phyloP scores from a whole-genome alignment of 1,284 basidiomycete genomes.

The Melanopsichium pennsylvanicum region DNA sequence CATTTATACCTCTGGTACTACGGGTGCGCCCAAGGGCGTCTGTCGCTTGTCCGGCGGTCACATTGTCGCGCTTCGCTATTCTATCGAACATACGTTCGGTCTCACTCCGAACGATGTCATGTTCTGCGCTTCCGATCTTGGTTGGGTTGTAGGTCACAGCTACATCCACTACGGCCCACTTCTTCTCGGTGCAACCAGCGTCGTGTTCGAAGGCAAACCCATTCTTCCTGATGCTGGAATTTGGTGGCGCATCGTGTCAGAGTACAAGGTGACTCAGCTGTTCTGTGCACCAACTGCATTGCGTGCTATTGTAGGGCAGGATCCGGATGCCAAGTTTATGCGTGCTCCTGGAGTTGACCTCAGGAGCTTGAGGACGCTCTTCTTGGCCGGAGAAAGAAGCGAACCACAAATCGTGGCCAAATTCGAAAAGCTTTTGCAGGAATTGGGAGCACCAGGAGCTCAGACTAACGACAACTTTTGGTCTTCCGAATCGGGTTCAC shows the following conservation, averaged over 20 bases:
- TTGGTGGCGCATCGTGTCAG: constrained; percentile 55
- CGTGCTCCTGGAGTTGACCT: constrained; percentile 46
- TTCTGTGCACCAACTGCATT: constrained; percentile 60
- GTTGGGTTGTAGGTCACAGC: constrained; percentile 52
- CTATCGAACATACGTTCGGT: constrained; percentile 59
- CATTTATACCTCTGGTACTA: constrained; percentile 57
- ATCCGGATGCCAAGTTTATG: constrained; percentile 56
- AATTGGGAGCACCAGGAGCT: constrained; percentile 55
- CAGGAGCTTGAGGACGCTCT: constrained; percentile 51
- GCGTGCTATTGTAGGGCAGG: constrained; percentile 55
- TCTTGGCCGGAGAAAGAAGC: constrained; percentile 58
- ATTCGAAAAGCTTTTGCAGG: constrained; percentile 47
- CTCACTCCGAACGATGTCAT: constrained; percentile 50
- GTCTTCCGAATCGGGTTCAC: constrained; percentile 58
- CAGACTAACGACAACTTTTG: constrained; percentile 63
- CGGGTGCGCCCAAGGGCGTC: constrained; percentile 61
- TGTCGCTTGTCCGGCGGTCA: constrained; percentile 56
- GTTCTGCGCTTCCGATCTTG: constrained; percentile 48
- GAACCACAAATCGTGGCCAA: constrained; percentile 57
- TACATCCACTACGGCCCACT: constrained; percentile 60
- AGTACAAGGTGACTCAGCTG: constrained; percentile 51
- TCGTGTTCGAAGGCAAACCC: constrained; percentile 64
- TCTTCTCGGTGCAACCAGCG: constrained; percentile 53
- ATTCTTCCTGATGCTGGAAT: constrained; percentile 61
- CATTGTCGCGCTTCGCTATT: constrained; percentile 53